Conservation (phyloP, 1,284 basidiomycete species). For the Ustilago crameri region DNA sequence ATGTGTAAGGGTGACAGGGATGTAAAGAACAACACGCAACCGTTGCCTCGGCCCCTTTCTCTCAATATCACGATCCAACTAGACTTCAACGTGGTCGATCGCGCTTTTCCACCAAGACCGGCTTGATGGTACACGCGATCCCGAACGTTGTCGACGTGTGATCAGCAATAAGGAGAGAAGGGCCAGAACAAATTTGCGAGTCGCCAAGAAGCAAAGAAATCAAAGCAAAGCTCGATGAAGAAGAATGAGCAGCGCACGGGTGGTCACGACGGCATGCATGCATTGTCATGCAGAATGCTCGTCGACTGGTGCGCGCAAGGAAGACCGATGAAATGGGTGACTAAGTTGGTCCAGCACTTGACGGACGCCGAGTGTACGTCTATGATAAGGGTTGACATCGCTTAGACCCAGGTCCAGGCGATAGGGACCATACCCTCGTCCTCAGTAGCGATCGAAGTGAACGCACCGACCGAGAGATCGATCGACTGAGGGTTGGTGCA, state of each 20-base stretch:
- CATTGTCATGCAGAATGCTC: no score
- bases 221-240: neutral
- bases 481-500: conserved; percentile 76
- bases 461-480: conserved; percentile 82
- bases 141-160: conserved; percentile 6
- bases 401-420: conserved; percentile 50
- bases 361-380: no score
- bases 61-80: conserved; percentile 12
- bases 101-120: conserved; percentile 13
- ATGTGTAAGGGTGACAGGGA: conserved; percentile 12
- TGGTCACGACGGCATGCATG: no score
- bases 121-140: conserved; percentile 4
- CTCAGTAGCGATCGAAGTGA: conserved; percentile 74
- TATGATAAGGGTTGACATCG: no score
- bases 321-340: no score
- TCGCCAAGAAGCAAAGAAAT: neutral
- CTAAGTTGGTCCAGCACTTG: no score
- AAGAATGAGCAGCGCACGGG: no score
- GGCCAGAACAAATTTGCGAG: conserved; percentile 2
- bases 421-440: conserved; percentile 73
- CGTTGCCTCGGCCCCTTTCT: neutral
- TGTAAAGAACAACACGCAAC: neutral
- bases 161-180: conserved; percentile 10
- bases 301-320: no score
- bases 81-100: conserved; percentile 11